Base-by-base conservation (phyloP, 495 filamentous ascomycete genomes). In the Penicillium soppii region DNA sequence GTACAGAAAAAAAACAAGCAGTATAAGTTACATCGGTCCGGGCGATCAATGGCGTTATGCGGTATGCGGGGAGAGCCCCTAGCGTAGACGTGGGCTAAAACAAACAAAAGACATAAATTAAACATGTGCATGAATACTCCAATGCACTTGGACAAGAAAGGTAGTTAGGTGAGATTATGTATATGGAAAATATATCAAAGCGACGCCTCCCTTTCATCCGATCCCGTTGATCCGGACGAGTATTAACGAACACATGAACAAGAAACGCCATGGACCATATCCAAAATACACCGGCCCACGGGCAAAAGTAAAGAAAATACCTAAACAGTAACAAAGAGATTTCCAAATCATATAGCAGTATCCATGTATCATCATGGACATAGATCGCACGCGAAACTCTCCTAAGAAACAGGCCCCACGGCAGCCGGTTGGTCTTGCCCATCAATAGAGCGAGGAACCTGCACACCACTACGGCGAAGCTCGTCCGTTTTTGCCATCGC, bases 401-500 rank as follows among this genome's bases (percentile, higher is more conserved):
- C n/a, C 65, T 47, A 75, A 4, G 72, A 75, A 1, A 75, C 72
- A n/a, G 63, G 60, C 46, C 70, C 64, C 27, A 73, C 63, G 12
- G 63, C 57, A 6, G 63, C 61, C 0, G 59, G 43, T 38, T 59
- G 61, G 30, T 67, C 63, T 41, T 60, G 57, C n/a, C 58, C 42
- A 16, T 73, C 65, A 3, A 73, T 56, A 1, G 56, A 44, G 27
- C 66, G 64, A 33, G 71, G 63, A 37, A 74, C 58, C 38, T 72
- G 63, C 15, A 73, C 61, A 0, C 66, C 66, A 19, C 46, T 51
- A 26, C 58, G 68, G 20, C 73, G 73, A 16, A 75, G 62, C 42
- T 73, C 68, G n/a, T 72, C 68, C 57, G 73, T 57, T 37, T 69
- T 72, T 8, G 73, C 58, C 57, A 75, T 59, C 0, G 67, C 68